Evolutionary conservation across 148 eudicot genomes (phyloP).

Genomic region (Pouteria glomerata): DNA sequence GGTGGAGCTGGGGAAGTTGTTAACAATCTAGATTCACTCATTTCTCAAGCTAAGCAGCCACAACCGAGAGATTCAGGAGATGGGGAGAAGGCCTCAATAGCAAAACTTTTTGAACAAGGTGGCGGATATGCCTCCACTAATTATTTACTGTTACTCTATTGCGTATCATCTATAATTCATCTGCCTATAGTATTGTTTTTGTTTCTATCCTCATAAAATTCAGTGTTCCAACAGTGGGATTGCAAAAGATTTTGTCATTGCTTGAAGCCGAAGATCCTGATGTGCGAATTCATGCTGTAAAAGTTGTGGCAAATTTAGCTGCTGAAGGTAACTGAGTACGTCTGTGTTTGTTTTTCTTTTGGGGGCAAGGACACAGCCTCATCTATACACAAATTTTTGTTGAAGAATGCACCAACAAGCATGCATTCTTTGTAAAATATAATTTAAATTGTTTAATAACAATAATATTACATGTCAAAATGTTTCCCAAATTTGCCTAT

Average conservation of each 20-base stretch:
- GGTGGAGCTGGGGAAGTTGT: conserved; percentile 28
- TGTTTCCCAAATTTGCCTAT: not conserved
- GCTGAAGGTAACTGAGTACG: conserved; percentile 65
- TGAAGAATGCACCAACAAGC: not conserved
- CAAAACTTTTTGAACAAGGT: conserved; percentile 97
- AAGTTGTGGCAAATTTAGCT: conserved; percentile 85
- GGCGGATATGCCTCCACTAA: conserved; percentile 1
- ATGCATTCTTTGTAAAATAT: too few species aligned
- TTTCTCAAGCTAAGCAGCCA: conserved; percentile 48
- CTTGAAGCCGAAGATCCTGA: conserved; percentile 86
- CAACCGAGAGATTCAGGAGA: conserved; percentile 51
- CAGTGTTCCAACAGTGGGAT: conserved; percentile 51
- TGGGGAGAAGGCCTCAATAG: conserved; percentile 68
- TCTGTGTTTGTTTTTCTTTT: not conserved
- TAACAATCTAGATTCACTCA: conserved; percentile 42
- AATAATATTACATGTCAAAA: not conserved
- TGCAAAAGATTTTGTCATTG: conserved; percentile 79
- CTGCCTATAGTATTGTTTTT: not conserved
- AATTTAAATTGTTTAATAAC: not conserved
- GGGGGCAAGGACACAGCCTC: not conserved
- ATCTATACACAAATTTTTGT: not conserved
- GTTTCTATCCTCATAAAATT: conserved; percentile 16
- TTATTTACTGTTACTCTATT: not conserved
- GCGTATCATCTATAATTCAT: not conserved
- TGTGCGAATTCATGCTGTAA: conserved; percentile 79